Evolutionary conservation across 2,329 filamentous ascomycete species (phyloP).

Genomic region (Dactylellina parvicollis): DNA sequence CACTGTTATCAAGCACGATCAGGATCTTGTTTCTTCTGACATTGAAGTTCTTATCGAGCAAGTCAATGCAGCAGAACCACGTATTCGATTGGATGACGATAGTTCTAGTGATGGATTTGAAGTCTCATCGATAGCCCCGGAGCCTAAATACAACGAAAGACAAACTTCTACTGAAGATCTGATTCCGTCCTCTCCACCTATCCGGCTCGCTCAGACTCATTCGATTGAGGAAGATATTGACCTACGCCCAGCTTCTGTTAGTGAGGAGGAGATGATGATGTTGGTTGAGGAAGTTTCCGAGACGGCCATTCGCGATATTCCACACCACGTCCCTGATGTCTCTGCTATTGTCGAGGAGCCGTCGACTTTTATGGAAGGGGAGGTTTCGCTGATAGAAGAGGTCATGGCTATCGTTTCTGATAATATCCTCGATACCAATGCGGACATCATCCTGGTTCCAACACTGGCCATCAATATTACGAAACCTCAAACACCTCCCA

Average conservation of each 20-base stretch:
- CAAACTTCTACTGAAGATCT: not conserved
- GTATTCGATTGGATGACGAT: not conserved
- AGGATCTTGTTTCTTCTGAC: not conserved
- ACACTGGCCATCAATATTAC: not conserved
- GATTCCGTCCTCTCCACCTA: constrained; percentile 20
- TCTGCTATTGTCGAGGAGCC: constrained; percentile 24
- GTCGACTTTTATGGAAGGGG: not conserved
- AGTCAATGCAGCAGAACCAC: not conserved
- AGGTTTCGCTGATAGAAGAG: not conserved
- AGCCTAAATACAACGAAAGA: not conserved
- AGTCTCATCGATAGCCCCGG: not conserved
- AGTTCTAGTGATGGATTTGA: not conserved
- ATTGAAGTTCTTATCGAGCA: constrained; percentile 2
- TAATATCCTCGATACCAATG: not conserved
- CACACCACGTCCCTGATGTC: not conserved
- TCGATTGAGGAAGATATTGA: not conserved
- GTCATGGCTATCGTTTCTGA: not conserved
- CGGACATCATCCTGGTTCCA: not conserved
- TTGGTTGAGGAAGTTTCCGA: constrained; percentile 25
- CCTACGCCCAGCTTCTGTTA: not conserved
- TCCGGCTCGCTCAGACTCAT: not conserved
- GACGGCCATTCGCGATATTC: not conserved
- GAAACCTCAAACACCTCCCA: not conserved
- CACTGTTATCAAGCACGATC: not conserved
- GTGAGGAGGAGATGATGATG: not conserved